Base-by-base conservation (phyloP, 2,329 filamentous ascomycete species). In the Aspergillus eucalypticola region DNA sequence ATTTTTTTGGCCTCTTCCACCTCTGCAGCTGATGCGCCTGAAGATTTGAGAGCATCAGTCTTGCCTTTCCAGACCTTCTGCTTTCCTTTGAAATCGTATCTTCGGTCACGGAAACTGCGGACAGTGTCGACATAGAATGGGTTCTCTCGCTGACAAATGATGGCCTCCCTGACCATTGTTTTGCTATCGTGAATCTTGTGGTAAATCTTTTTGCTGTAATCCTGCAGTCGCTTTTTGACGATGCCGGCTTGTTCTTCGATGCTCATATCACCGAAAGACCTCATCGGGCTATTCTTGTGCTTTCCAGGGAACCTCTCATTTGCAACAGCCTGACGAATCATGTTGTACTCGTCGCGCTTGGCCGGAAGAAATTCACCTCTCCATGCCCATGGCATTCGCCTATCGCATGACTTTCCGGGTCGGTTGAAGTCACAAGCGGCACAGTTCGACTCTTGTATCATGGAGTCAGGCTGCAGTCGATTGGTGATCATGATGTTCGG, bases 401-500 rank as follows among this genome's bases (percentile, higher is more conserved):
- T 86, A 78, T 99, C 95, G 73, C 95, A 99, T 0, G 92, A 98
- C 78, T 99, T 99, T 32, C 95, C 95, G 0, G 95, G 95, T 48
- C 95, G 84, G 68, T 99, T 99, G 82, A 99, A 99, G 75, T 99
- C 96, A 76, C 96, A 99, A 10, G 95, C 93, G 2, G 95, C 95
- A 71, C 96, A 99, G 69, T 96, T 92, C 0, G 93, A 91, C 74
- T 99, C 96, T 51, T 94, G 83, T 56, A 99, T 96, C 92, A 99
- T 96, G n/a, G 95, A 98, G 76, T 99, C 95, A 0, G 95, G 95
- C 69, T 99, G 95, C 50, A 99, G 78, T 75, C 95, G 90, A 76
- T 99, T 99, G 1, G 95, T 99, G 2, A 96, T 99, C 96, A 99
- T 99, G 75, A 99, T 99, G 76, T 99, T 99, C 8, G 95, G 95